Evolutionary conservation across 164 flowering plant species (phyloP).

Genomic region (Brasenia schreberi): DNA sequence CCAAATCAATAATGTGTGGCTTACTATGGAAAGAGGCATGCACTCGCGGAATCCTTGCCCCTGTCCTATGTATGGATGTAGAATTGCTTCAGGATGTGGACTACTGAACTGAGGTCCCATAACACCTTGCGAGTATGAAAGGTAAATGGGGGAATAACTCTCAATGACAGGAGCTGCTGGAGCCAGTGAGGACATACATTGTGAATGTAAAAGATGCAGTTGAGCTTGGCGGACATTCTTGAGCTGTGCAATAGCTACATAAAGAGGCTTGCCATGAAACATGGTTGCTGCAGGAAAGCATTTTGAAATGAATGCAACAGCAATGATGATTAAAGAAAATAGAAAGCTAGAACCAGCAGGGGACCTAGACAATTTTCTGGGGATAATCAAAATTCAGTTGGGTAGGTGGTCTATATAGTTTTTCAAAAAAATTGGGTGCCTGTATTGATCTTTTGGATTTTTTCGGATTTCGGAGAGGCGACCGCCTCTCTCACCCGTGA

Average conservation of each 20-base stretch:
- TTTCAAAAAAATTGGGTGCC: too few species aligned
- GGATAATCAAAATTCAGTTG: too few species aligned
- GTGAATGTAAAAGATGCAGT: slow-evolving; percentile 42
- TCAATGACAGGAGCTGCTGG: background rate
- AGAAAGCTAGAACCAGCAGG: too few species aligned
- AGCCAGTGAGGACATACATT: background rate
- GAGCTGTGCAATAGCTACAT: slow-evolving; percentile 75
- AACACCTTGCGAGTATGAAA: background rate
- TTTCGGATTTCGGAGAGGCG: too few species aligned
- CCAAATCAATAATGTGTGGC: background rate
- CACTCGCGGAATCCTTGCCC: background rate
- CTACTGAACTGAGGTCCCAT: background rate
- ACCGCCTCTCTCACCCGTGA: too few species aligned
- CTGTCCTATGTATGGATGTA: background rate
- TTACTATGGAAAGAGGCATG: background rate
- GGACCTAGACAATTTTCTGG: too few species aligned
- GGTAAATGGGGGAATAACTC: background rate
- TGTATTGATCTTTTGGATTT: too few species aligned
- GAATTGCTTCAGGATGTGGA: background rate
- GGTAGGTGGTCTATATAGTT: too few species aligned
- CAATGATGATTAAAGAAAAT: background rate
- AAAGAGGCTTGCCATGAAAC: slow-evolving; percentile 63
- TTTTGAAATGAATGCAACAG: background rate
- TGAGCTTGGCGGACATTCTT: slow-evolving; percentile 79
- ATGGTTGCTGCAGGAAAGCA: slow-evolving; percentile 12